A percentile compares a stretch with the other conserved stretches of the same genome.
Conservation (phyloP, 495 filamentous ascomycete genomes). For the Xylaria acuta region DNA sequence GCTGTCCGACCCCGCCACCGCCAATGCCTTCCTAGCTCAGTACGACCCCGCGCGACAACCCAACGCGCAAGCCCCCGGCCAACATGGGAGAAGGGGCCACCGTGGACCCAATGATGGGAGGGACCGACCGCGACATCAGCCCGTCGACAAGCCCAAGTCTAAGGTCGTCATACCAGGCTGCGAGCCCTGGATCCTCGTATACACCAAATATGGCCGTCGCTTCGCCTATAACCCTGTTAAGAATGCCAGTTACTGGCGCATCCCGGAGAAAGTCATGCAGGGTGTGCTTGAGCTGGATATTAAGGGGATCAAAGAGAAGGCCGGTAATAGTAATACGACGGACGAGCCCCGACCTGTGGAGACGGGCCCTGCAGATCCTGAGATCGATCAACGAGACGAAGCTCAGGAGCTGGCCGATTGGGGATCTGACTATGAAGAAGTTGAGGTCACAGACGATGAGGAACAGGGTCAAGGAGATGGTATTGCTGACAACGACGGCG, state of each 20-base stretch:
- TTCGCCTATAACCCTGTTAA: constrained; percentile 87
- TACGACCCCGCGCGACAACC: constrained; percentile 44
- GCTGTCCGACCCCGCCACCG: constrained; percentile 52
- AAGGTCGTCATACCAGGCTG: constrained; percentile 80
- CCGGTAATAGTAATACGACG: constrained; percentile 34
- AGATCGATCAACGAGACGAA: constrained; percentile 13
- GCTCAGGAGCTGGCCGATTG: constrained; percentile 46
- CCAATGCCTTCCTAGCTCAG: constrained; percentile 56
- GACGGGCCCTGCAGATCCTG: constrained; percentile 8
- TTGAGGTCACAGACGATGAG: constrained; percentile 64
- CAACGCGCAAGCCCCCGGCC: constrained; percentile 34
- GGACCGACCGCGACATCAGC: constrained; percentile 66
- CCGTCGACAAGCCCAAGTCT: constrained; percentile 79
- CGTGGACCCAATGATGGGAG: constrained; percentile 50
- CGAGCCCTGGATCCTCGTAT: constrained; percentile 90
- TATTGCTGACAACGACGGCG: constrained; percentile 42
- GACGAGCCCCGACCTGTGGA: constrained; percentile 16
- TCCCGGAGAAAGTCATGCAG: constrained; percentile 81
- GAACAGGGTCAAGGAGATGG: constrained; percentile 82
- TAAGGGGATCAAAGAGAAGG: constrained; percentile 59
- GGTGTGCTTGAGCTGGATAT: constrained; percentile 76
- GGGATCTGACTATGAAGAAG: constrained; percentile 81
- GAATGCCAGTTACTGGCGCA: constrained; percentile 90
- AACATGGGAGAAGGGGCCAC: constrained; percentile 42
- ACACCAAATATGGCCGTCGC: constrained; percentile 83